A percentile compares a stretch with the other conserved stretches of the same genome.
These are phyloP conservation scores for Capsella rubella DNA, from an alignment of 441 rosid species.

Conservation along the genomic window DNA sequence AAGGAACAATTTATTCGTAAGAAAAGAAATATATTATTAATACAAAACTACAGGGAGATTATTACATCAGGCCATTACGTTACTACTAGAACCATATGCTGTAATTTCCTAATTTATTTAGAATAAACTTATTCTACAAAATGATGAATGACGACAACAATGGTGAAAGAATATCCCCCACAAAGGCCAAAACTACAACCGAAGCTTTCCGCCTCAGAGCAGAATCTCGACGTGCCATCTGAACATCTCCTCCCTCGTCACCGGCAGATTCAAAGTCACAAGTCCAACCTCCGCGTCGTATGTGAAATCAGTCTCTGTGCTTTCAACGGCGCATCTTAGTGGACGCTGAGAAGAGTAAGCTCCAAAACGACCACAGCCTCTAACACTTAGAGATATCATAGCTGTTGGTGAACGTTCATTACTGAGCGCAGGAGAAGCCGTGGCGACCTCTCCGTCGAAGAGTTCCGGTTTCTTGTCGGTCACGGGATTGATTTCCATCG, in stretches of 20 bases:
- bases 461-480: conserved; percentile 46
- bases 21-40: neutral
- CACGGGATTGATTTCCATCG: conserved; percentile 52
- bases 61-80: neutral
- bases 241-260: conserved; percentile 71
- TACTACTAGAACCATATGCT: neutral
- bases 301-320: conserved; percentile 55
- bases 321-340: conserved; percentile 59
- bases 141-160: conserved; percentile 22
- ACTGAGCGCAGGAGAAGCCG: conserved; percentile 47
- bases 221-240: conserved; percentile 79
- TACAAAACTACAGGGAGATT: conserved; percentile 16
- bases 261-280: conserved; percentile 61
- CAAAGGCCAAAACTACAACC: neutral
- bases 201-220: conserved; percentile 46
- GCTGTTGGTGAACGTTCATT: conserved; percentile 53
- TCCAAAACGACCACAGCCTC: conserved; percentile 87
- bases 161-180: conserved; percentile 12
- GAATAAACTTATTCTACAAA: neutral
- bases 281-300: conserved; percentile 66
- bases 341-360: conserved; percentile 80
- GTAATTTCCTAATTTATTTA: conserved; percentile 16
- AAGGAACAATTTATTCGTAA: neutral
- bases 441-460: conserved; percentile 64
- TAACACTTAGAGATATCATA: conserved; percentile 56